Base-by-base conservation (phyloP, 768 basidiomycete genomes). In the Amanita pseudoporphyria region DNA sequence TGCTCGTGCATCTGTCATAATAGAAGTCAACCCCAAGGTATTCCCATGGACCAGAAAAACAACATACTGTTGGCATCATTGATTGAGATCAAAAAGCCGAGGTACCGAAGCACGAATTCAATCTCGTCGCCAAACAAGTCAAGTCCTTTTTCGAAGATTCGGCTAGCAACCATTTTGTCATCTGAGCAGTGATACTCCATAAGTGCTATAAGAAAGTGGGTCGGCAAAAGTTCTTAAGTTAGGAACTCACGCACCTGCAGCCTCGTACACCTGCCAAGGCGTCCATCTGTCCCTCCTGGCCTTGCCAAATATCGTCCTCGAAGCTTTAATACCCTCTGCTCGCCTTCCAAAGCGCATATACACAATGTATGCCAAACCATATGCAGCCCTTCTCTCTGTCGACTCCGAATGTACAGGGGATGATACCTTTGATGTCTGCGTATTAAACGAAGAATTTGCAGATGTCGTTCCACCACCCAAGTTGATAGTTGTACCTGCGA, bases 151-250 rank as follows among this genome's bases (percentile, higher is more conserved):
- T 97, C 94, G 61, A 95, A 98, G 53, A 99, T 94, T 39, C 92
- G 77, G 39, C 82, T 86, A 0, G 94, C 87, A 22, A 97, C 83
- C 3, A 77, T 67, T 51, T 73, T 78, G 53, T 78, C 79, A 40
- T 87, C 84, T 49, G 86, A 86, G 59, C 83, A 88, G 62, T 96
- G 92, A 60, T 96, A 96, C 64, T 98, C 96, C 80, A 95, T 88
- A 57, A 94, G 62, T 0, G 96, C 96, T 33, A 49, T 54, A n/a
- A 50, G 28, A 28, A 7, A 26, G 10, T 43, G n/a, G 16, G 26
- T 43, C 14, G 24, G 7, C n/a, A 3, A 12, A 35, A 24, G 39
- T 28, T 5, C 5, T 14, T 6, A 16, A 16, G 16, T 2, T 39
- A 41, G 18, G 41, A 5, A 46, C 33, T 44, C 58, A 62, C 73